Evolutionary conservation across 169 alveolate species (phyloP), one percentile per base, ranked within the genome.

Genomic region (Plasmodium vinckei): DNA sequence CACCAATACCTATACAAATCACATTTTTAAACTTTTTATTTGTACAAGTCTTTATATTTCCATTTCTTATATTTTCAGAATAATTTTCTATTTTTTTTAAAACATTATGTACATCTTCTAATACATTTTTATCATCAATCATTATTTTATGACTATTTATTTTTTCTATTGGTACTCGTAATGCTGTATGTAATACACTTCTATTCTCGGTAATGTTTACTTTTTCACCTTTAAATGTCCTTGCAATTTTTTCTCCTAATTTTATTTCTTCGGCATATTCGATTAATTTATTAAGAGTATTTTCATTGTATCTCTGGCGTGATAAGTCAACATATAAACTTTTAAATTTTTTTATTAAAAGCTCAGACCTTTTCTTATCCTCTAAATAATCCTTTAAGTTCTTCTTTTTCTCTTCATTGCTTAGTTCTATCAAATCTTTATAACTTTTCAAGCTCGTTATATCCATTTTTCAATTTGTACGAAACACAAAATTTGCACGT

Each of bases 1-100:
- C 99, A 27, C 99, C 99, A 69, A 99, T 99, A 69, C 99, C 99
- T 73, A 98, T 97, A 54, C 99, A 97, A 7, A 99, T 92, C 60
- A 96, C 92, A 84, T 97, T 97, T 72, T 92, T 94, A 51, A 98
- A 92, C 15, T 95, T 86, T 82, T 97, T 96, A 46, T 99, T 99
- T 27, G 98, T 96, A 44, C 93, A 96, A 33, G 99, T 99, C 61
- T 89, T 92, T 60, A 95, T 72, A 65, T 94, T 93, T 12, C 99
- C 99, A 42, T 92, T 72, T 60, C 97, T 92, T 65, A 95, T 92
- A 39, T 79, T 57, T 12, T 93, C 94, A 19, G 97, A 73, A 88
- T 93, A 96, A 33, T 17, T 59, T 65, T 89, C 89, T 21, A 96
- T 96, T 27, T 90, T 92, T 79, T 91, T 92, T 69, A 93, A 89